phyloP scores from a whole-genome alignment of 2,329 filamentous ascomycete species.

The Colletotrichum incanum region DNA sequence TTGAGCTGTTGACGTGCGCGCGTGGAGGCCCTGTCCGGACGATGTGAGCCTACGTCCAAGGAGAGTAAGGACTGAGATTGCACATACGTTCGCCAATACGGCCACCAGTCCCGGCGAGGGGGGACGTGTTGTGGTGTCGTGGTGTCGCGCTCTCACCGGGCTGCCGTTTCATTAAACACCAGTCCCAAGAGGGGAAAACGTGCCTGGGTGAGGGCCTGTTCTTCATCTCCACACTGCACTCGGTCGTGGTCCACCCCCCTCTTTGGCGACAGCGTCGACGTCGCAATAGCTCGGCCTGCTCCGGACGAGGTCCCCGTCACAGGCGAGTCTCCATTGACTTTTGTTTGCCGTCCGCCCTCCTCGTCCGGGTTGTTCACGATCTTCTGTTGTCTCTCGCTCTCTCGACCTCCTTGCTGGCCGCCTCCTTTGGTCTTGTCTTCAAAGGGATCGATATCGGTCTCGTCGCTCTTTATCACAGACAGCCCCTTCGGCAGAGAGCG shows the following conservation, averaged over 20 bases:
- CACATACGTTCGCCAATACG: constrained; percentile 18
- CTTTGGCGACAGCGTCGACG: constrained; percentile 31
- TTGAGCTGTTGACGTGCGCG: constrained; percentile 35
- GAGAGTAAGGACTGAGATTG: constrained; percentile 32
- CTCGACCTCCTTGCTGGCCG: constrained; percentile 34
- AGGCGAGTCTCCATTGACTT: constrained; percentile 26
- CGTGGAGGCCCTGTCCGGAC: constrained; percentile 35
- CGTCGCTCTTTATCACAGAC: constrained; percentile 36
- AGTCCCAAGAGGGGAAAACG: constrained; percentile 33
- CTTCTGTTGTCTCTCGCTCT: constrained; percentile 14
- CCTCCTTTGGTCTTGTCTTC: constrained; percentile 23
- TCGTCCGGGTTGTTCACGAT: not conserved
- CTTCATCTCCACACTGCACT: constrained; percentile 41
- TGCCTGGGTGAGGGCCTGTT: constrained; percentile 33
- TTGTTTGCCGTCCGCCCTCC: constrained; percentile 23
- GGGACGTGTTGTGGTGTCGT: not conserved
- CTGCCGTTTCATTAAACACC: constrained; percentile 42
- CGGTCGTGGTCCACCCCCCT: constrained; percentile 35
- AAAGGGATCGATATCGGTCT: constrained; percentile 37
- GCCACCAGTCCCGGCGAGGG: constrained; percentile 5
- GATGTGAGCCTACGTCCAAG: constrained; percentile 27
- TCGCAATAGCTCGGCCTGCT: constrained; percentile 41
- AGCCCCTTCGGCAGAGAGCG: constrained; percentile 17
- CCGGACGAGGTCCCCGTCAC: constrained; percentile 29
- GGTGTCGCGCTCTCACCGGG: constrained; percentile 31